A percentile compares a stretch with the other conserved stretches of the same genome.
Evolutionary conservation across 2,329 filamentous ascomycete genomes (phyloP).

Genomic region (Ceratocystis cubensis): DNA sequence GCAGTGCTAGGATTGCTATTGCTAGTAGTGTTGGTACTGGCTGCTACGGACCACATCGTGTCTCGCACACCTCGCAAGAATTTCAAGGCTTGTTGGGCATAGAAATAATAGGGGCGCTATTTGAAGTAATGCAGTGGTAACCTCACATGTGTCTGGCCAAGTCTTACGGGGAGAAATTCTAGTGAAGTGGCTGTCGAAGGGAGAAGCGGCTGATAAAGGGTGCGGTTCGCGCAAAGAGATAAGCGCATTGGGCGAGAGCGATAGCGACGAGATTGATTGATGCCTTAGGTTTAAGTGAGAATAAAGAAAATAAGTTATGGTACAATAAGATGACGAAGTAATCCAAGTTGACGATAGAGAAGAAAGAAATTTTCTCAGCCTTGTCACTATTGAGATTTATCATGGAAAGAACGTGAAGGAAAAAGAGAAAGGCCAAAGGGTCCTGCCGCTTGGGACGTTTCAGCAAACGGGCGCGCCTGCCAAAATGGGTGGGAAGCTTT

Average conservation of each 20-base stretch:
- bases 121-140: background rate
- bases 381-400: background rate
- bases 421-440: background rate
- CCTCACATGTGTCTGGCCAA: background rate
- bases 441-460: slow-evolving; percentile 3
- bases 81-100: background rate
- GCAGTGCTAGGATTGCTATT: slow-evolving; percentile 12
- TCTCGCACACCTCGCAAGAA: background rate
- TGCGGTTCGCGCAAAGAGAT: background rate
- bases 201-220: background rate
- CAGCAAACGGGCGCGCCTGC: slow-evolving; percentile 8
- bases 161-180: background rate
- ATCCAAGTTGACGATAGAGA: background rate
- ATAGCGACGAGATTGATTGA: background rate
- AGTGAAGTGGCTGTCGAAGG: background rate
- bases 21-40: slow-evolving; percentile 6
- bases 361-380: background rate
- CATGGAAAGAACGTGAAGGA: background rate
- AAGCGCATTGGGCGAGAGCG: background rate
- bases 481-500: background rate
- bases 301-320: background rate
- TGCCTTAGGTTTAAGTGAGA: background rate
- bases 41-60: slow-evolving; percentile 17
- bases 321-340: background rate
- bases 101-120: background rate